Evolutionary conservation across 495 filamentous ascomycete species (phyloP).

Genomic region (Xylaria acuta): DNA sequence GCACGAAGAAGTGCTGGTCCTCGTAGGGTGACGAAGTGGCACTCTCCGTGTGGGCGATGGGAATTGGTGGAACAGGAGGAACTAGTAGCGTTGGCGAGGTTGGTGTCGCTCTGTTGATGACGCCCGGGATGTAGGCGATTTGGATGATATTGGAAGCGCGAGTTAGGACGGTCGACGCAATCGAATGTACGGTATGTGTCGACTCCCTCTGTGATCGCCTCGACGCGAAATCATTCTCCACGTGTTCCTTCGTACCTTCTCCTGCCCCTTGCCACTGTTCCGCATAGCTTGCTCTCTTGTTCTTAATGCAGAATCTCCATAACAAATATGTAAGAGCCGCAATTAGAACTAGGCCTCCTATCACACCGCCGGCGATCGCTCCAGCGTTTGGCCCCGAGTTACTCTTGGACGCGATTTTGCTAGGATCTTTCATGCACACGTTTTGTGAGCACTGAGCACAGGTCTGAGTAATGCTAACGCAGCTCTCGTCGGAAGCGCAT

Average conservation of each 20-base stretch:
- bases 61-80: constrained; percentile 91
- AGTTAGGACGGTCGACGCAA: constrained; percentile 94
- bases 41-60: constrained; percentile 65
- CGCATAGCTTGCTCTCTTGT: constrained; percentile 66
- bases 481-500: constrained; percentile 53
- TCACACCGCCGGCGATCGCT: constrained; percentile 83
- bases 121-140: constrained; percentile 97
- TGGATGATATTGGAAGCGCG: constrained; percentile 98
- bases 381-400: constrained; percentile 68
- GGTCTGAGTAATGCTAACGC: constrained; percentile 44
- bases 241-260: constrained; percentile 57
- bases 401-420: constrained; percentile 27
- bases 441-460: constrained; percentile 48
- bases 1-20: constrained; percentile 94
- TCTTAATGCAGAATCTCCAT: constrained; percentile 87
- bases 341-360: constrained; percentile 75
- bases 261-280: constrained; percentile 62
- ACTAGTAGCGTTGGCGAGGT: constrained; percentile 82
- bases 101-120: constrained; percentile 88
- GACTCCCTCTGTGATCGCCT: constrained; percentile 72
- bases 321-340: constrained; percentile 76
- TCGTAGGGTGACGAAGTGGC: constrained; percentile 64
- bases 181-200: constrained; percentile 86
- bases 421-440: constrained; percentile 47
- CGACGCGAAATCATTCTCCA: constrained; percentile 64